phyloP scores from a whole-genome alignment of 345 rosid species.

The Ceriops zippeliana region DNA sequence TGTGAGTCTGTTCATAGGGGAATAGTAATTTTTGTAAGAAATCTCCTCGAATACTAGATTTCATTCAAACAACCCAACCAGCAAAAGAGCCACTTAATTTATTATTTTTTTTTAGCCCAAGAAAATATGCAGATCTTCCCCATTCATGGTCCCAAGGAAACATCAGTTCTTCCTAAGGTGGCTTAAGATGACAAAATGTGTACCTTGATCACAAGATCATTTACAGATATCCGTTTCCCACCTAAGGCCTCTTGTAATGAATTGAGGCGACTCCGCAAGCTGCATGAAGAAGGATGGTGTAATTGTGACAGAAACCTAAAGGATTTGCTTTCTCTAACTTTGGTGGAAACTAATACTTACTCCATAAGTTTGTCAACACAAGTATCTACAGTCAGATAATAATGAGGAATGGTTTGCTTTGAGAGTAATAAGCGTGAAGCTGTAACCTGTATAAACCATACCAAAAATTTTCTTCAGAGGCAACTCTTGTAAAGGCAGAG shows the following conservation, averaged over 20 bases:
- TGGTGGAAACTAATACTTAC: constrained; percentile 40
- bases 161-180: background rate
- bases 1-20: background rate
- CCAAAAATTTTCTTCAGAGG: constrained; percentile 19
- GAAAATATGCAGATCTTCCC: background rate
- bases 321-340: background rate
- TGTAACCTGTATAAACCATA: constrained; percentile 57
- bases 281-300: constrained; percentile 31
- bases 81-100: background rate
- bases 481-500: background rate
- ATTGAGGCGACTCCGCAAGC: constrained; percentile 77
- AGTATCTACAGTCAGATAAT: constrained; percentile 86
- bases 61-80: background rate
- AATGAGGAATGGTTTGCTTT: constrained; percentile 97
- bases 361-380: constrained; percentile 89
- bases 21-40: background rate
- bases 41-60: background rate
- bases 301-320: constrained; percentile 5
- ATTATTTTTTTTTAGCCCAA: background rate
- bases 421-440: constrained; percentile 88
- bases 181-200: background rate
- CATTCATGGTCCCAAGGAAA: background rate
- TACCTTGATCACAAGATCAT: constrained; percentile 99
- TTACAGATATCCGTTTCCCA: constrained; percentile 84
- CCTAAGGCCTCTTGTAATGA: constrained; percentile 85